These are phyloP conservation scores for Penicillium diatomitis DNA, from an alignment of 495 filamentous ascomycete species.

Conservation along the genomic window DNA sequence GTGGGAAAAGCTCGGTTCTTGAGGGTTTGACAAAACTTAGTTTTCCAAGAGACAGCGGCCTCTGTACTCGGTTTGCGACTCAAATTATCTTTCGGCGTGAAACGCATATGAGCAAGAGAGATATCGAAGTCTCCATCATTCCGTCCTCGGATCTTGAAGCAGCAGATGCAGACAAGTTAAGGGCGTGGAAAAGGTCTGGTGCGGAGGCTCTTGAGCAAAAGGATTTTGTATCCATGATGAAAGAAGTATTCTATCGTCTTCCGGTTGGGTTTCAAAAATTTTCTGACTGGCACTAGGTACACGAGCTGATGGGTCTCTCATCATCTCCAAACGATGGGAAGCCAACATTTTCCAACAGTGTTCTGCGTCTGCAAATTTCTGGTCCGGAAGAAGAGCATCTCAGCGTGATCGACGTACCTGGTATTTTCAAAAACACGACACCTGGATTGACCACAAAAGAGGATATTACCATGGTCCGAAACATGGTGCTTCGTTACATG, in stretches of 20 bases:
- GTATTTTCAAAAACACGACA: conserved; percentile 50
- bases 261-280: not conserved
- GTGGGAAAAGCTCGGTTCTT: conserved; percentile 37
- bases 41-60: conserved; percentile 32
- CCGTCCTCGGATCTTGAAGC: conserved; percentile 4
- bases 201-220: conserved; percentile 4
- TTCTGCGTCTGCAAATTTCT: conserved; percentile 49
- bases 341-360: conserved; percentile 44
- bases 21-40: conserved; percentile 35
- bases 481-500: conserved; percentile 49
- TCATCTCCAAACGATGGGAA: conserved; percentile 1
- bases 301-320: conserved; percentile 23
- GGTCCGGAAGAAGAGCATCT: conserved; percentile 51
- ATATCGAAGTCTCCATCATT: conserved; percentile 18
- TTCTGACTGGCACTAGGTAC: conserved; percentile 11
- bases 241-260: not conserved
- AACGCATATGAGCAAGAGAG: not conserved
- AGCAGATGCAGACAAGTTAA: conserved; percentile 12
- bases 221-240: not conserved
- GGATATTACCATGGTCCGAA: conserved; percentile 38
- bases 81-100: conserved; percentile 41
- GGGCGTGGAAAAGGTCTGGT: conserved; percentile 10
- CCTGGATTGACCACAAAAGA: conserved; percentile 39
- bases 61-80: conserved; percentile 40
- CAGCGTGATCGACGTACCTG: conserved; percentile 54